Base-by-base conservation (phyloP, 768 basidiomycete genomes). In the Termitomyces sp. region DNA sequence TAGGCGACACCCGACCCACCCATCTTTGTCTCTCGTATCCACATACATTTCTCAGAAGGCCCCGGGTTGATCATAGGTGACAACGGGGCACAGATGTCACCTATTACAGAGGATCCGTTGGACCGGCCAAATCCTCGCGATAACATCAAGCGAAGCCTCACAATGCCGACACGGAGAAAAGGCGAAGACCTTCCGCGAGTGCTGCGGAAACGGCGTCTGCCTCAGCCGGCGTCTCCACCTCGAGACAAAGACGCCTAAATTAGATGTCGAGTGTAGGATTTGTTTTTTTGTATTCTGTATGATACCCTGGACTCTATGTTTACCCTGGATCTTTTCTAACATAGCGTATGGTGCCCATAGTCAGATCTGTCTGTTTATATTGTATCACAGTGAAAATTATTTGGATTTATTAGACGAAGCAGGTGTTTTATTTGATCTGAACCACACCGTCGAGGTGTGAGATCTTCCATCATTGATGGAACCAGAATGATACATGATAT, bases 61-160 rank as follows among this genome's bases (percentile, higher is more conserved):
- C 61, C 64, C 57, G 69, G 68, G 66, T 56, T 68, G 49, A 57
- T 72, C 57, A 66, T 26, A 26, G 26, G 63, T 60, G 70, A 71
- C 62, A 65, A 72, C 6, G 72, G 82, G 46, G 75, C 81, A 44
- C 81, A 84, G 6, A 77, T 83, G 46, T 75, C 82, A 40, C 80
- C 84, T 10, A 78, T 81, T 22, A 63, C 69, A 16, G 82, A 85
- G 64, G 67, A 74, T 48, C 73, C 80, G 30, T 59, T 28, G 36
- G 53, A 47, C 20, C 24, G 42, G 69, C 68, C 51, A 72, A 66
- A 38, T 66, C 67, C 30, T 14, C n/a, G 38, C 13, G 38, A 53
- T 14, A 67, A 69, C 9, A 67, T 87, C 26, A 75, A 73, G 50
- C 77, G 88, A 26, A 88, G 88, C 65, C 79, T 83, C 56, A 91